A percentile compares a stretch with the other conserved stretches of the same genome.
Conservation (phyloP, 2,329 filamentous ascomycete genomes). For the Piedraia hortae region DNA sequence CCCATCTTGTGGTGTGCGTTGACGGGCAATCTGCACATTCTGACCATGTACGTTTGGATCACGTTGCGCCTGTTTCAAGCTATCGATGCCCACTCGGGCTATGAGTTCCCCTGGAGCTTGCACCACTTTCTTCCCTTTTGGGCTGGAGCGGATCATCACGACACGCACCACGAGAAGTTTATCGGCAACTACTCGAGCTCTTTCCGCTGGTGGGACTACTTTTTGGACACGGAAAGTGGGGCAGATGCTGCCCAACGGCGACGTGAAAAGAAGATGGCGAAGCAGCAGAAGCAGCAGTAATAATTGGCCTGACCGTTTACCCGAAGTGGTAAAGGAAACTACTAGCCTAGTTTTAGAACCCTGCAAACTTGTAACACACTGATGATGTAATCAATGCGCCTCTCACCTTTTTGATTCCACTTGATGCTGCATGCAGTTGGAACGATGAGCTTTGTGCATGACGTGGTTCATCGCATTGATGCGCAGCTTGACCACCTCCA, state of each 20-base stretch:
- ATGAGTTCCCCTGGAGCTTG: conserved; percentile 94
- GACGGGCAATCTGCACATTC: conserved; percentile 68
- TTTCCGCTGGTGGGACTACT: conserved; percentile 97
- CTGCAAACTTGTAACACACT: too few relatives aligned
- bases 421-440: not conserved
- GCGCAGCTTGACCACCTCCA: conserved; percentile 29
- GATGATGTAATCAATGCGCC: too few relatives aligned
- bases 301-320: too few relatives aligned
- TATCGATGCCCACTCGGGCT: conserved; percentile 90
- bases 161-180: conserved; percentile 92
- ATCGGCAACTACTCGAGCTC: conserved; percentile 94
- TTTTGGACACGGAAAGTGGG: conserved; percentile 78
- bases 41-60: conserved; percentile 98
- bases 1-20: conserved; percentile 64
- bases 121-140: conserved; percentile 92
- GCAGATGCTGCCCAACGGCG: conserved; percentile 64
- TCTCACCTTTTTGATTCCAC: too few relatives aligned
- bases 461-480: conserved; percentile 29
- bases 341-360: too few relatives aligned
- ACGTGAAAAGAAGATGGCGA: conserved; percentile 47
- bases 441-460: conserved; percentile 13
- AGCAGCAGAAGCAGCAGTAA: conserved; percentile 42
- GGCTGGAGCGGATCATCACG: conserved; percentile 91
- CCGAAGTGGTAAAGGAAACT: too few relatives aligned
- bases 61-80: conserved; percentile 80